phyloP scores from a whole-genome alignment of 1,139 yeast species.

The Candida mesenterica region DNA sequence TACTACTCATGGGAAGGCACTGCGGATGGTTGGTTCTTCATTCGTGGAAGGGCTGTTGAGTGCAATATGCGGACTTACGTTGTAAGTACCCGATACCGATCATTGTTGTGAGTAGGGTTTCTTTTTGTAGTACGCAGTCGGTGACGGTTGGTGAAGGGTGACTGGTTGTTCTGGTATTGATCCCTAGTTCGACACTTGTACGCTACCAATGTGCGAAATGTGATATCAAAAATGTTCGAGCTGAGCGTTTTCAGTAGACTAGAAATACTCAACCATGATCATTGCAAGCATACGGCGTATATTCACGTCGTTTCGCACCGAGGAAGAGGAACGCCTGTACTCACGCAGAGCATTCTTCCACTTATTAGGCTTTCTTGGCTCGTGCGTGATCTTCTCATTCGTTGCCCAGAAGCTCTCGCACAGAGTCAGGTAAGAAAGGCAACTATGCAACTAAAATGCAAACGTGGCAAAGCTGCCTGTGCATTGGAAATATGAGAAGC shows the following conservation, averaged over 20 bases:
- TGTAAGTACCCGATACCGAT: constrained; percentile 78
- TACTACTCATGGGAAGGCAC: constrained; percentile 62
- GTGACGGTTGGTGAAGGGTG: not conserved
- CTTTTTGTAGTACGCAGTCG: constrained; percentile 12
- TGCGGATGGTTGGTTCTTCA: constrained; percentile 67
- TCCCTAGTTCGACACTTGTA: no score
- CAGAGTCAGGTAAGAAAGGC: constrained; percentile 4
- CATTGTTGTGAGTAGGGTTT: constrained; percentile 53
- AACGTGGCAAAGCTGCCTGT: no score
- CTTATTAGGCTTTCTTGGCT: constrained; percentile 73
- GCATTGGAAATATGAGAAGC: no score
- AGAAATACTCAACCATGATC: no score
- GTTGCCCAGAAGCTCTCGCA: constrained; percentile 65
- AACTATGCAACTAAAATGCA: no score
- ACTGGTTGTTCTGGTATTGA: not conserved
- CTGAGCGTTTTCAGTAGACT: no score
- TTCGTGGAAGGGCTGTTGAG: constrained; percentile 56
- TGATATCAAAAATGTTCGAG: no score
- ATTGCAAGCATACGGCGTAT: constrained; percentile 70
- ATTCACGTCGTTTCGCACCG: constrained; percentile 80
- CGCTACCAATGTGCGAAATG: no score
- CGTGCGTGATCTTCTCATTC: constrained; percentile 77
- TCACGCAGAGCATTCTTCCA: constrained; percentile 83
- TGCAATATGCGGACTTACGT: constrained; percentile 69
- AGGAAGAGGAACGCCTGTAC: constrained; percentile 76